phyloP scores from a whole-genome alignment of 768 basidiomycete genomes.

The Filobasidium floriforme region DNA sequence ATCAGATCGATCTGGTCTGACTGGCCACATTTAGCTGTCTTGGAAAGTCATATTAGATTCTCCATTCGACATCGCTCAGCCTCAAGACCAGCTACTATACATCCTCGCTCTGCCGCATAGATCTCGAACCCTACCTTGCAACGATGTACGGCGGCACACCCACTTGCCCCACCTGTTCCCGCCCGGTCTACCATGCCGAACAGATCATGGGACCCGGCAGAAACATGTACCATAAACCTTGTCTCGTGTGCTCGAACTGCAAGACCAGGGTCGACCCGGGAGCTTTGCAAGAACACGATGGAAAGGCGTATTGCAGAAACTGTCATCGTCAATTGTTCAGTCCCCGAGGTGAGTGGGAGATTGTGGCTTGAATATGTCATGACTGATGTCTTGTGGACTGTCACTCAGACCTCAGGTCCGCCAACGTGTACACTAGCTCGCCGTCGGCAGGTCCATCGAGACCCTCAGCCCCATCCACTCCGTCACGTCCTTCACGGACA shows the following conservation, averaged over 20 bases:
- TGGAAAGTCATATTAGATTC: background rate
- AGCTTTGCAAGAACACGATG: conserved; percentile 16
- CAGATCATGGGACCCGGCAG: conserved; percentile 19
- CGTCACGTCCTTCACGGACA: background rate
- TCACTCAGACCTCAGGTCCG: conserved; percentile 13
- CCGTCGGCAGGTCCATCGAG: background rate
- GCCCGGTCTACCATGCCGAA: conserved; percentile 23
- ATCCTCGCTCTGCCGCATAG: too few relatives aligned
- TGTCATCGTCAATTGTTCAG: conserved; percentile 20
- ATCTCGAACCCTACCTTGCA: too few relatives aligned
- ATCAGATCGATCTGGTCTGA: too few relatives aligned
- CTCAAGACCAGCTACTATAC: too few relatives aligned
- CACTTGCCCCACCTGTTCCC: conserved; percentile 8
- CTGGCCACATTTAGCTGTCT: too few relatives aligned
- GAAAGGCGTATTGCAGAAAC: conserved; percentile 16
- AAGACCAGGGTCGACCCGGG: conserved; percentile 21
- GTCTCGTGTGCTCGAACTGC: conserved; percentile 19
- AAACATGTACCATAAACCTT: conserved; percentile 24
- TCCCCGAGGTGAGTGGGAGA: conserved; percentile 18
- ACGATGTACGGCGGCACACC: background rate
- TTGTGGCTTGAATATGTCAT: background rate
- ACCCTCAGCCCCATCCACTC: conserved; percentile 1
- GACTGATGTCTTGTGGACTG: background rate
- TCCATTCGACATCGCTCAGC: background rate
- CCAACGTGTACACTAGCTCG: conserved; percentile 7